Evolutionary conservation across 768 basidiomycete genomes (phyloP).

Genomic region (Boletus tylopilopsis): DNA sequence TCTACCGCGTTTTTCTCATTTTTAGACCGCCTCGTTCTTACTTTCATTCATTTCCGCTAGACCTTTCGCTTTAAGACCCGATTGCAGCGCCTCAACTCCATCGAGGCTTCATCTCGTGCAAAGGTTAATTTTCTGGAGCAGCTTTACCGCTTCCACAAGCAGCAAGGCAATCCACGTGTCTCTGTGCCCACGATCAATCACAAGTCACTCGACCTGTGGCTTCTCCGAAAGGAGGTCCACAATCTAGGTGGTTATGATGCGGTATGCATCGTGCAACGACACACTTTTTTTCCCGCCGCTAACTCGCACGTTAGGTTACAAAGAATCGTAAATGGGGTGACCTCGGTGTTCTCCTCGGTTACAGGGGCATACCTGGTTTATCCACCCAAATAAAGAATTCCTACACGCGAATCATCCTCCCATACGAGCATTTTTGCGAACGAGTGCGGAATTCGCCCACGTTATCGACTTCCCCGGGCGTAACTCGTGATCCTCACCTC

Average conservation of each 20-base stretch:
- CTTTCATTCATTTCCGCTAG: conserved; percentile 35
- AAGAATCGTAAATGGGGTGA: conserved; percentile 85
- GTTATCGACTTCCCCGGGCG: conserved; percentile 34
- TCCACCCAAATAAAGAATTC: conserved; percentile 87
- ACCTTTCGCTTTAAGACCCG: conserved; percentile 95
- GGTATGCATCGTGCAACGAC: conserved; percentile 44
- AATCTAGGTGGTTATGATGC: conserved; percentile 84
- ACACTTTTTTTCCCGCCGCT: conserved; percentile 23
- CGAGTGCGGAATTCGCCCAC: conserved; percentile 65
- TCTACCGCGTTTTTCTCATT: conserved; percentile 24
- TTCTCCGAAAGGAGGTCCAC: conserved; percentile 87
- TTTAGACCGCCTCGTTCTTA: conserved; percentile 17
- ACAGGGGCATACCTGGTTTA: conserved; percentile 76
- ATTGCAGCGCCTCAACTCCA: conserved; percentile 90
- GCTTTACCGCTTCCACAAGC: conserved; percentile 93
- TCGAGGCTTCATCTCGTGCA: conserved; percentile 95
- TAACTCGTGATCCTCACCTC: conserved; percentile 46
- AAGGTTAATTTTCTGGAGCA: conserved; percentile 98
- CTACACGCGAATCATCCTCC: conserved; percentile 86
- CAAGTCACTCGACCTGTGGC: conserved; percentile 91
- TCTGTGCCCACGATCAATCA: conserved; percentile 94
- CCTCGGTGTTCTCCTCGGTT: conserved; percentile 78
- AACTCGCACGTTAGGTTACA: conserved; percentile 57
- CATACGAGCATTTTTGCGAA: conserved; percentile 90
- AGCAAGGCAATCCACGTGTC: conserved; percentile 87